Percentiles rank a stretch among this genome's conserved stretches.
phyloP scores from a whole-genome alignment of 805 yeast species.

The Saccharomycopsis sp. region DNA sequence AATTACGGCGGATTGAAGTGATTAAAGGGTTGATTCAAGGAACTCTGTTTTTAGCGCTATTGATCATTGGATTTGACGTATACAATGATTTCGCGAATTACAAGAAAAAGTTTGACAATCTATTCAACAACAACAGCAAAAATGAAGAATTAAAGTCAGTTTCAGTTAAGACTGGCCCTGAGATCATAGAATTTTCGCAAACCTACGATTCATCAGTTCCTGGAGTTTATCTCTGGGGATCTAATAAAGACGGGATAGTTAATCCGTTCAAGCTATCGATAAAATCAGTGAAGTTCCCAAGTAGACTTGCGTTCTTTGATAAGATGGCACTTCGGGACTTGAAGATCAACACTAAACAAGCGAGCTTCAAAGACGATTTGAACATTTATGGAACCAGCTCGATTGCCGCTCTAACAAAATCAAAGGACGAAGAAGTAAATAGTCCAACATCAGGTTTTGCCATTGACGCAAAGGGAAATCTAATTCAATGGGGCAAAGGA shows the following conservation, averaged over 20 bases:
- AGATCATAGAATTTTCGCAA: constrained; percentile 24
- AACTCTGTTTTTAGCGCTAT: constrained; percentile 9
- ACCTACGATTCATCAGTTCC: constrained; percentile 32
- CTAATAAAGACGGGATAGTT: constrained; percentile 36
- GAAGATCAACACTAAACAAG: constrained; percentile 29
- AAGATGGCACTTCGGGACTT: constrained; percentile 51
- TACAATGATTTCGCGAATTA: constrained; percentile 35
- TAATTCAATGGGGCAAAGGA: constrained; percentile 64
- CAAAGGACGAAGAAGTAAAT: neutral
- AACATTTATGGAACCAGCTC: too few species aligned
- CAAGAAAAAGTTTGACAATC: constrained; percentile 30
- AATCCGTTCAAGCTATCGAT: constrained; percentile 21
- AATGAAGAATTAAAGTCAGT: constrained; percentile 20
- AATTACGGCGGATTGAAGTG: constrained; percentile 16
- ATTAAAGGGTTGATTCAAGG: constrained; percentile 20
- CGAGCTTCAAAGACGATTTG: constrained; percentile 17
- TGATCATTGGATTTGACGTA: constrained; percentile 20
- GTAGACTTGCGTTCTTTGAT: constrained; percentile 59
- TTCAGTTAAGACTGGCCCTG: constrained; percentile 26
- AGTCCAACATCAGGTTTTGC: constrained; percentile 40
- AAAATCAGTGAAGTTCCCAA: constrained; percentile 43
- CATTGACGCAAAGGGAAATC: constrained; percentile 60
- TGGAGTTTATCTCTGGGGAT: constrained; percentile 63
- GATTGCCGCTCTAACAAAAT: neutral
- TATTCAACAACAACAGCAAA: constrained; percentile 22